phyloP scores from a whole-genome alignment of 2,329 filamentous ascomycete species.

The Pseudopithomyces maydicus region DNA sequence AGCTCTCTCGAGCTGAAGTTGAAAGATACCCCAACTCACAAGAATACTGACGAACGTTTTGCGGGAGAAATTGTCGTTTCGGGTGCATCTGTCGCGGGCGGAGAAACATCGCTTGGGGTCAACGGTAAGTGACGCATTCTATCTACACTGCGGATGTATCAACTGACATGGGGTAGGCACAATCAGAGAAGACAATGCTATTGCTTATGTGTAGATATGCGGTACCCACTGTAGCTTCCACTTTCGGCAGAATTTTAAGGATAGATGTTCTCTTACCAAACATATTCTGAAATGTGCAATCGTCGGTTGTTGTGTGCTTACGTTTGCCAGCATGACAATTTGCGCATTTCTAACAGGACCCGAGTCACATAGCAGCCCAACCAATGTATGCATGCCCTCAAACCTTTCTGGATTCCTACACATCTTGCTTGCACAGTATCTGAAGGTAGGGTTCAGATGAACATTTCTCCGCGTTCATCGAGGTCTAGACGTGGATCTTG shows the following conservation, averaged over 20 bases:
- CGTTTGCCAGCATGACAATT: neutral
- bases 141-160: neutral
- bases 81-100: conserved; percentile 75
- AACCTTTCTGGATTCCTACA: neutral
- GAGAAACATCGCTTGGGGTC: conserved; percentile 67
- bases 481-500: neutral
- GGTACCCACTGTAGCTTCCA: neutral
- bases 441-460: neutral
- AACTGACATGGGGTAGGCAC: conserved; percentile 52
- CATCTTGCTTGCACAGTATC: neutral
- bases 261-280: neutral
- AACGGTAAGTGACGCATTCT: conserved; percentile 33
- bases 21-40: conserved; percentile 63
- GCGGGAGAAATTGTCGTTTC: conserved; percentile 68
- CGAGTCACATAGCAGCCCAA: no score
- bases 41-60: conserved; percentile 64
- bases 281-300: neutral
- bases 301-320: neutral
- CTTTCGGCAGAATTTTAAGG: neutral
- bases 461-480: neutral
- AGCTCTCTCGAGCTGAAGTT: conserved; percentile 80
- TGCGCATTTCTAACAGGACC: no score
- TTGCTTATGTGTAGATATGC: conserved; percentile 56
- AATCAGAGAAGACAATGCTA: conserved; percentile 74
- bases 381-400: no score